phyloP scores from a whole-genome alignment of 2,329 filamentous ascomycete species.

The Diaporthe longicolla region DNA sequence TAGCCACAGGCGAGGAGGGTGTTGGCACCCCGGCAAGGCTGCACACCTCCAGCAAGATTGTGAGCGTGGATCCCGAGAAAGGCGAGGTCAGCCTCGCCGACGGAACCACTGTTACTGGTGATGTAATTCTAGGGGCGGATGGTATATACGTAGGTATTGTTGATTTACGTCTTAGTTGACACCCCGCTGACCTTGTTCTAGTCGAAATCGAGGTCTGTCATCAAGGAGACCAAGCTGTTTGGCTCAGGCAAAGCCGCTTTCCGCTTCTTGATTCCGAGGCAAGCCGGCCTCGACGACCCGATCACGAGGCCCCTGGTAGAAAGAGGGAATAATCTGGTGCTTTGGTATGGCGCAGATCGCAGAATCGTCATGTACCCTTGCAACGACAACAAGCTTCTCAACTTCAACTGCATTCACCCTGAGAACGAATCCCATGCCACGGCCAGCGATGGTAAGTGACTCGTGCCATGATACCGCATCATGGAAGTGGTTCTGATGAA shows the following conservation, averaged over 20 bases:
- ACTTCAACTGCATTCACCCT: slow-evolving; percentile 68
- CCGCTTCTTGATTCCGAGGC: slow-evolving; percentile 65
- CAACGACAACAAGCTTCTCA: slow-evolving; percentile 58
- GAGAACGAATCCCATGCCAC: slow-evolving; percentile 55
- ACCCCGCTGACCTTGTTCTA: slow-evolving; percentile 35
- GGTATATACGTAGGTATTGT: slow-evolving; percentile 57
- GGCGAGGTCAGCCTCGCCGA: slow-evolving; percentile 59
- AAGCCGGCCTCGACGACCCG: slow-evolving; percentile 51
- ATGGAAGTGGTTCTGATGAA: slow-evolving; percentile 38
- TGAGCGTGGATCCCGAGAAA: slow-evolving; percentile 56
- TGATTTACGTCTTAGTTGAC: too few species aligned
- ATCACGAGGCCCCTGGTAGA: slow-evolving; percentile 52
- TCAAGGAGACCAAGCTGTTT: slow-evolving; percentile 52
- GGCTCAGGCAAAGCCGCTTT: slow-evolving; percentile 70
- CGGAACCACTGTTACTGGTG: slow-evolving; percentile 58
- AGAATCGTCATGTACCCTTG: slow-evolving; percentile 64
- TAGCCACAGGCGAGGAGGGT: slow-evolving; percentile 56
- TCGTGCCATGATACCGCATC: background rate
- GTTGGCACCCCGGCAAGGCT: slow-evolving; percentile 54
- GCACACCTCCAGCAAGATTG: slow-evolving; percentile 58
- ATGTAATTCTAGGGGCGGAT: slow-evolving; percentile 68
- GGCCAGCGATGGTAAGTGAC: slow-evolving; percentile 49
- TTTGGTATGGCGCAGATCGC: slow-evolving; percentile 59
- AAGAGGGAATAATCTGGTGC: slow-evolving; percentile 49
- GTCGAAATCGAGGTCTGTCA: slow-evolving; percentile 49